Percentiles rank a stretch among this genome's conserved stretches.
phyloP scores from a whole-genome alignment of 2,329 filamentous ascomycete species.

The Lachnellula suecica region DNA sequence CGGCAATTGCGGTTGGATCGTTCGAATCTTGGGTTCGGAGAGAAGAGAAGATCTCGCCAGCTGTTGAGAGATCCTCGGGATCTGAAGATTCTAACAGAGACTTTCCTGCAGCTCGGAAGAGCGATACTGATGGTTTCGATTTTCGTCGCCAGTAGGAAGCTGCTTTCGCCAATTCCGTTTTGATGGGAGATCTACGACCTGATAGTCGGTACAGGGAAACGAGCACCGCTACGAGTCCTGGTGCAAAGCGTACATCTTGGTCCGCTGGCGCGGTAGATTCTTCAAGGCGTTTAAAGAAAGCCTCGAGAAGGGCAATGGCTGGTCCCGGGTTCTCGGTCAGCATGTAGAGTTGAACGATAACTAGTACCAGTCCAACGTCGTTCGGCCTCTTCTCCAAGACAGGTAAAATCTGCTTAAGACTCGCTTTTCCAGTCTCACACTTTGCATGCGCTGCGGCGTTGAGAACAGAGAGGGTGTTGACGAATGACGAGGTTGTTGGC shows the following conservation, averaged over 20 bases:
- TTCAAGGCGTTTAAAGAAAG: conserved; percentile 72
- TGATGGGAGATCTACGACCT: conserved; percentile 70
- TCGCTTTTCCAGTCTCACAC: conserved; percentile 61
- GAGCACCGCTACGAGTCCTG: conserved; percentile 78
- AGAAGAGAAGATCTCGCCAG: conserved; percentile 75
- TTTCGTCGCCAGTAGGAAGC: conserved; percentile 77
- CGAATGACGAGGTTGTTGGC: conserved; percentile 47
- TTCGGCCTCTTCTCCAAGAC: conserved; percentile 72
- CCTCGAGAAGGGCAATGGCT: conserved; percentile 73
- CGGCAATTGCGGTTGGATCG: conserved; percentile 72
- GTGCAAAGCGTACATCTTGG: conserved; percentile 74
- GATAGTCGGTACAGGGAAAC: conserved; percentile 78
- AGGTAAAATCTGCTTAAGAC: conserved; percentile 67
- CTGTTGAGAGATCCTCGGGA: conserved; percentile 64
- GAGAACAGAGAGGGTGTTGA: conserved; percentile 59
- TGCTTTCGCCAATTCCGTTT: conserved; percentile 73
- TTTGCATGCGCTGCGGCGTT: conserved; percentile 75
- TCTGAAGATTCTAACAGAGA: conserved; percentile 77
- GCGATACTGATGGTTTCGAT: conserved; percentile 55
- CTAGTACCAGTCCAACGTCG: conserved; percentile 78
- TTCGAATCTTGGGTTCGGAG: conserved; percentile 65
- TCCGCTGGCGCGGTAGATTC: conserved; percentile 54
- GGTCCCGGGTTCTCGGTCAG: conserved; percentile 68
- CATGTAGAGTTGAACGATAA: conserved; percentile 79
- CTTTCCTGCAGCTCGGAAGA: conserved; percentile 80